Evolutionary conservation across 1,284 basidiomycete species (phyloP).

Genomic region (Pseudozyma pruni): DNA sequence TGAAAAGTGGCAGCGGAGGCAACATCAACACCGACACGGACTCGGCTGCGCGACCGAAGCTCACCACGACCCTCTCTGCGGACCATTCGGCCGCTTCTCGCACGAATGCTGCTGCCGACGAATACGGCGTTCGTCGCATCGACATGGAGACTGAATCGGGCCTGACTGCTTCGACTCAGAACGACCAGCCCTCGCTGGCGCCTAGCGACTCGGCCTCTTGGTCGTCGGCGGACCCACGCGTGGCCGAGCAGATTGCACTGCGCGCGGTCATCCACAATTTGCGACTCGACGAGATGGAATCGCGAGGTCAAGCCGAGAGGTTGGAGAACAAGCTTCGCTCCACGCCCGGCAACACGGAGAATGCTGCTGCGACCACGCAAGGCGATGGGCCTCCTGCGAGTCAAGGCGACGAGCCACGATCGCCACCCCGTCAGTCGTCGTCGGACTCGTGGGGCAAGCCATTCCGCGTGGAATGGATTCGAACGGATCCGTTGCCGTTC

Average conservation of each 20-base stretch:
- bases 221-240: conserved; percentile 50
- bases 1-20: background rate
- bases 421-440: conserved; percentile 33
- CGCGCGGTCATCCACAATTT: conserved; percentile 61
- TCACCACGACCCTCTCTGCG: conserved; percentile 14
- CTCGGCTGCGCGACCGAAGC: conserved; percentile 14
- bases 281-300: conserved; percentile 56
- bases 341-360: conserved; percentile 38
- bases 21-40: conserved; percentile 2
- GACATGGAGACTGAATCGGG: conserved; percentile 42
- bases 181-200: conserved; percentile 32
- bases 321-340: conserved; percentile 51
- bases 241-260: conserved; percentile 69
- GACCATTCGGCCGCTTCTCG: conserved; percentile 4
- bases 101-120: conserved; percentile 33
- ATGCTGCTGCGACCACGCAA: conserved; percentile 17
- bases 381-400: background rate
- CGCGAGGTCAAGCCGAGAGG: conserved; percentile 46
- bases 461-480: conserved; percentile 87
- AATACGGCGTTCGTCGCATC: conserved; percentile 41
- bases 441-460: conserved; percentile 68
- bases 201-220: conserved; percentile 54
- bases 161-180: conserved; percentile 22
- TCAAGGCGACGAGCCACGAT: conserved; percentile 12
- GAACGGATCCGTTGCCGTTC: conserved; percentile 80